Evolutionary conservation across 1,284 basidiomycete species (phyloP).

Genomic region (Cryptococcus sp.): DNA sequence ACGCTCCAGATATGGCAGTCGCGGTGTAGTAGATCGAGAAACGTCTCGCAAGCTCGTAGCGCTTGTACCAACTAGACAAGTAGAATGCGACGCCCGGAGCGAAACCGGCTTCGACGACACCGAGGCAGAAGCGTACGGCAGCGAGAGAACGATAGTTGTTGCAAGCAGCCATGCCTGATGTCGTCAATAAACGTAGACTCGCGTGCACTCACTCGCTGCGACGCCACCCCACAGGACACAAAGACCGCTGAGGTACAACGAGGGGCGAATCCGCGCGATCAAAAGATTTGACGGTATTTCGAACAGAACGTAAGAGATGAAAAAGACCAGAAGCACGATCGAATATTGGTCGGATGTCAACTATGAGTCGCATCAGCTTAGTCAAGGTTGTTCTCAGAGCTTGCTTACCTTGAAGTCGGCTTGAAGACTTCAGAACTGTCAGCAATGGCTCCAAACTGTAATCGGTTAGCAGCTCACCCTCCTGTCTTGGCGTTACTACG

Average conservation of each 20-base stretch:
- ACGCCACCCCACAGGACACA: constrained; percentile 48
- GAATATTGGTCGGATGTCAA: constrained; percentile 52
- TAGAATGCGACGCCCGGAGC: constrained; percentile 46
- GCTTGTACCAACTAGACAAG: constrained; percentile 40
- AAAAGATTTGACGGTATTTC: constrained; percentile 46
- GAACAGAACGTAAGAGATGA: constrained; percentile 41
- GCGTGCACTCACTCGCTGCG: constrained; percentile 20
- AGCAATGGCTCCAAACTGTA: too few relatives aligned
- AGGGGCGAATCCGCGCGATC: constrained; percentile 40
- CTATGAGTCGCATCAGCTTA: neutral
- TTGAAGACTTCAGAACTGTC: constrained; percentile 21
- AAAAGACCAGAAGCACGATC: constrained; percentile 39
- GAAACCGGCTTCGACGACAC: constrained; percentile 49
- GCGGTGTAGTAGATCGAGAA: constrained; percentile 53
- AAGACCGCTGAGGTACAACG: constrained; percentile 41
- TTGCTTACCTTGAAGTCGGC: constrained; percentile 28
- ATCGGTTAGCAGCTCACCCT: neutral
- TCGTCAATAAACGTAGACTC: too few relatives aligned
- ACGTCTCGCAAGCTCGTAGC: constrained; percentile 44
- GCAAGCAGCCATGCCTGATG: constrained; percentile 37
- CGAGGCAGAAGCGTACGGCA: constrained; percentile 43
- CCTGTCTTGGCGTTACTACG: constrained; percentile 46
- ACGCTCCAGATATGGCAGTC: constrained; percentile 52
- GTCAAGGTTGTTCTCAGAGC: too few relatives aligned
- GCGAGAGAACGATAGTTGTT: constrained; percentile 42